Conservation (phyloP, 192 early-diverging fungal genomes). For the Podila epigama region DNA sequence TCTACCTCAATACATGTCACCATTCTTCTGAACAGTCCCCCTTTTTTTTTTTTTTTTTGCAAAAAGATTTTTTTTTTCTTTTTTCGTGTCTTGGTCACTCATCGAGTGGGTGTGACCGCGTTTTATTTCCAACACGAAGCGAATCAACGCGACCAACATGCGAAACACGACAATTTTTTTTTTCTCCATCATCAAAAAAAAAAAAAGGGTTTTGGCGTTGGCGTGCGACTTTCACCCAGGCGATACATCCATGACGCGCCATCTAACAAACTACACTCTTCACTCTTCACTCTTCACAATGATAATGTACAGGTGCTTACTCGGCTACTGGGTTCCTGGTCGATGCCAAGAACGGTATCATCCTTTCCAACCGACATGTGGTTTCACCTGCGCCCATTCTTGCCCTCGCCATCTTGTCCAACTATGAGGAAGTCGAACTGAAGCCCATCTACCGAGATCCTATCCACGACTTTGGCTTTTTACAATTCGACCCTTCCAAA, state of each 20-base stretch:
- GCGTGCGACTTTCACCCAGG: no score
- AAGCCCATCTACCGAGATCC: constrained; percentile 81
- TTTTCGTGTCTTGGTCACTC: neutral
- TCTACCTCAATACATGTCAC: no score
- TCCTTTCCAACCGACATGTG: constrained; percentile 83
- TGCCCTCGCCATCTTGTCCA: constrained; percentile 75
- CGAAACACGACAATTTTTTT: neutral
- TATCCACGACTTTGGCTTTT: constrained; percentile 86
- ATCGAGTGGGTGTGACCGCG: neutral
- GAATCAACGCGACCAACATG: neutral
- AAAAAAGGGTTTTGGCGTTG: no score
- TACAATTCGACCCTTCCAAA: constrained; percentile 73
- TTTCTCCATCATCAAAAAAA: no score
- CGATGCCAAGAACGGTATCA: constrained; percentile 75
- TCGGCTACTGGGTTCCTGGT: constrained; percentile 82
- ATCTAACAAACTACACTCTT: no score
- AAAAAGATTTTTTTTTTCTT: neutral
- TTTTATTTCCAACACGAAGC: neutral
- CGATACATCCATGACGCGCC: no score
- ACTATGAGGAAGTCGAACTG: constrained; percentile 79
- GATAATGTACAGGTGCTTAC: constrained; percentile 51
- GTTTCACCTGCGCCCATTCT: constrained; percentile 77
- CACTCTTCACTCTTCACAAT: no score
- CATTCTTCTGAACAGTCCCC: neutral
- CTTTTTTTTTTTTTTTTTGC: neutral